Evolutionary conservation across 306 rosid genomes (phyloP), one percentile per base, ranked within the genome.

Genomic region (Betula pendula): DNA sequence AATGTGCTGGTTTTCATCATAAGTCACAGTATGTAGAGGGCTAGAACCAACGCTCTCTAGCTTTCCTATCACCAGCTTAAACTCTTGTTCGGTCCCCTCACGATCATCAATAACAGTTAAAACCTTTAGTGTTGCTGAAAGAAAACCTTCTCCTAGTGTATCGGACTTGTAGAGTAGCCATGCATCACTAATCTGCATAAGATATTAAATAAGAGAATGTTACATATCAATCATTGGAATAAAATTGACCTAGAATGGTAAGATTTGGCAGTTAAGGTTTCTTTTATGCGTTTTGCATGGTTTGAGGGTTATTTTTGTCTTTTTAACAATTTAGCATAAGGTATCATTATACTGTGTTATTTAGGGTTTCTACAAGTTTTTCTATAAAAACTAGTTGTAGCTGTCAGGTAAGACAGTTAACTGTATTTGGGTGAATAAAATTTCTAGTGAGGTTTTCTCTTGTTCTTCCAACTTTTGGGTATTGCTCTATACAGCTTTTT

Each of bases 31-130:
- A 79, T 70, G 72, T 44, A 75, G 62, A 45, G 83, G 75, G 82
- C 80, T 58, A 58, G 88, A 65, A 44, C 89, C 92, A 68, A 86
- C 51, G 76, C 81, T 84, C 59, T 81, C 82, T 27, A 97, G 88
- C 86, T 79, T 88, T 87, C 98, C 97, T 68, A 95, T 85, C 22
- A 96, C 99, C 90, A 91, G 84, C 84, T 95, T 92, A 82, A 90
- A 95, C 84, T 90, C 91, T 76, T 78, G 87, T 63, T 87, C 91
- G 77, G 90, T 93, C 52, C 97, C 99, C 74, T 92, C 97, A 59
- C 99, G 97, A 80, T 95, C 90, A 89, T 95, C 99, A 79, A 89
- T 82, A 70, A 95, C 92, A 74, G 91, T 83, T 75, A 95, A 92
- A 74, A 88, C 96, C 87, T 87, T 88, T 56, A 95, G 85, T 4